Evolutionary conservation across 1,284 basidiomycete species (phyloP).

Genomic region (Sporisorium scitamineum): DNA sequence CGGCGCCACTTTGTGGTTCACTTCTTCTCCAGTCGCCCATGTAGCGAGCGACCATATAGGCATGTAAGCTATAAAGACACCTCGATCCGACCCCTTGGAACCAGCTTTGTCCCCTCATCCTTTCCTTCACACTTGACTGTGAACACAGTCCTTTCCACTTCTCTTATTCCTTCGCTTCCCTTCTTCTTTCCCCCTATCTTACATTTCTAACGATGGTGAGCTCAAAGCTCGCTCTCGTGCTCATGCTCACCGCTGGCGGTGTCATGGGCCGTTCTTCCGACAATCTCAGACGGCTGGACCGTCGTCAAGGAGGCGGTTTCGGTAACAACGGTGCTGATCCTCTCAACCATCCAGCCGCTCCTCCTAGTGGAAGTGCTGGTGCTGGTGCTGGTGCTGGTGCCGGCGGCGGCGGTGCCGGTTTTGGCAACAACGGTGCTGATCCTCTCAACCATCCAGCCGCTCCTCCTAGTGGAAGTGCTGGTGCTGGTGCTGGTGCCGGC

Average conservation of each 20-base stretch:
- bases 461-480: neutral
- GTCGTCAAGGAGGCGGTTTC: slow-evolving; percentile 17
- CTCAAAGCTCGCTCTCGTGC: slow-evolving; percentile 36
- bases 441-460: slow-evolving; percentile 34
- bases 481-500: neutral
- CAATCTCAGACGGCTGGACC: slow-evolving; percentile 26
- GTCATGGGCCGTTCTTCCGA: slow-evolving; percentile 24
- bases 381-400: neutral
- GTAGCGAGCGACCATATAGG: neutral
- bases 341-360: slow-evolving; percentile 25
- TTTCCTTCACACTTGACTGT: neutral
- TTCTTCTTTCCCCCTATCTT: neutral
- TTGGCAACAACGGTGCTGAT: slow-evolving; percentile 21
- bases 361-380: neutral
- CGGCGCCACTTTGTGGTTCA: neutral
- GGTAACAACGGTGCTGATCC: slow-evolving; percentile 23
- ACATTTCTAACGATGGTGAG: slow-evolving; percentile 31
- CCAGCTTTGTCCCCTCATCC: neutral
- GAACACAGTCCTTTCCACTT: neutral
- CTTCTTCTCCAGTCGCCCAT: neutral
- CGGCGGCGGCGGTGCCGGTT: neutral
- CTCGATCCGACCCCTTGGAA: neutral
- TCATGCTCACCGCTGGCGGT: slow-evolving; percentile 49
- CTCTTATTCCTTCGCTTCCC: neutral
- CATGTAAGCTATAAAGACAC: neutral